A percentile compares a stretch with the other conserved stretches of the same genome.
Evolutionary conservation across 2,329 filamentous ascomycete species (phyloP).

Genomic region (Penicillium palitans): DNA sequence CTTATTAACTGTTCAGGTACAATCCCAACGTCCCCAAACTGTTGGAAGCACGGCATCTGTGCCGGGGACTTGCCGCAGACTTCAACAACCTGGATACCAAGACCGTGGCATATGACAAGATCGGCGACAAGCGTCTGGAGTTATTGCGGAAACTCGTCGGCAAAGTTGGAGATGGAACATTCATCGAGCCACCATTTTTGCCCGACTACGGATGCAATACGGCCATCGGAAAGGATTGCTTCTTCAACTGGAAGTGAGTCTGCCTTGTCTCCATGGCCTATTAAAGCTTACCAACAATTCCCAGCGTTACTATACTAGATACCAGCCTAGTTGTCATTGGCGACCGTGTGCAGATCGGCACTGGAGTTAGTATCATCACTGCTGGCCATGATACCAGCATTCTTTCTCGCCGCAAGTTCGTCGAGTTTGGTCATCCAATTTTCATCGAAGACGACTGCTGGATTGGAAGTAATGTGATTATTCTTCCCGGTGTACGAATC

Average conservation of each 20-base stretch:
- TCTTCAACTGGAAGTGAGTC: slow-evolving; percentile 37
- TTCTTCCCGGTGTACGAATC: slow-evolving; percentile 47
- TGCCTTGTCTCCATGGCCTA: background rate
- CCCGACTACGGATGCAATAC: slow-evolving; percentile 39
- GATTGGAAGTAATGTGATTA: slow-evolving; percentile 52
- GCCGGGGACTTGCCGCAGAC: slow-evolving; percentile 29
- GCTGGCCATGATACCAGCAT: slow-evolving; percentile 56
- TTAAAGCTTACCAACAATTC: background rate
- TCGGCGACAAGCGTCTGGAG: slow-evolving; percentile 27
- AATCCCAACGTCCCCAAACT: slow-evolving; percentile 30
- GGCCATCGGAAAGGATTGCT: slow-evolving; percentile 32
- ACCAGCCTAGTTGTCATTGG: slow-evolving; percentile 56
- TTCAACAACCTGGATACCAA: slow-evolving; percentile 34
- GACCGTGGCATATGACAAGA: slow-evolving; percentile 29
- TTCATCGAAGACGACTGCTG: slow-evolving; percentile 52
- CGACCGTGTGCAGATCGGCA: slow-evolving; percentile 55
- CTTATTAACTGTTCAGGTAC: slow-evolving; percentile 24
- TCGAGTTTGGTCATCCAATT: slow-evolving; percentile 53
- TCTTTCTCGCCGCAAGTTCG: slow-evolving; percentile 48
- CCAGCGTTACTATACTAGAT: slow-evolving; percentile 58
- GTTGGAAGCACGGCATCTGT: slow-evolving; percentile 31
- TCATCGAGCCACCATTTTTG: slow-evolving; percentile 35
- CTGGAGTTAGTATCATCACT: slow-evolving; percentile 54
- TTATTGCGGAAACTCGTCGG: slow-evolving; percentile 32
- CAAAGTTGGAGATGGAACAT: slow-evolving; percentile 30